These are phyloP conservation scores for Paramecium bursaria DNA, from an alignment of 73 alveolate genomes.

Conservation along the genomic window DNA sequence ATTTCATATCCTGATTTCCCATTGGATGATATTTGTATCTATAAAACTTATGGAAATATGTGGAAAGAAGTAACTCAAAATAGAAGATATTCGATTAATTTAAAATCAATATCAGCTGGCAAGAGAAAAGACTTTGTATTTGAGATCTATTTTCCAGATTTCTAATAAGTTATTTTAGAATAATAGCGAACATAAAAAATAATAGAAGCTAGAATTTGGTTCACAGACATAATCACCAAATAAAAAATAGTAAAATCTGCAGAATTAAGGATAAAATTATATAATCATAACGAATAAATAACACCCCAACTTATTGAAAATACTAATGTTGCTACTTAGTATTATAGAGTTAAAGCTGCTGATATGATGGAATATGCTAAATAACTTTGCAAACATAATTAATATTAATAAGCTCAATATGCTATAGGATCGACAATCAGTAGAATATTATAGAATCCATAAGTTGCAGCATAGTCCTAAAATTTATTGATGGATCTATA, in stretches of 20 bases:
- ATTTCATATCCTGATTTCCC: neutral
- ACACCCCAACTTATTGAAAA: slow-evolving; percentile 47
- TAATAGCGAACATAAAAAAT: slow-evolving; percentile 5
- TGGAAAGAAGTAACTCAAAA: slow-evolving; percentile 13
- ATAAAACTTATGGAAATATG: slow-evolving; percentile 53
- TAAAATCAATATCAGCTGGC: slow-evolving; percentile 23
- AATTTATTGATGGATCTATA: slow-evolving; percentile 11
- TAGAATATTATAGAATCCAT: neutral
- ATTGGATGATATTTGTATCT: neutral
- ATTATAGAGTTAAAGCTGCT: slow-evolving; percentile 71
- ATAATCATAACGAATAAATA: slow-evolving; percentile 41
- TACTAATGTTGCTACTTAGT: slow-evolving; percentile 58
- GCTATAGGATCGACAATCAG: neutral
- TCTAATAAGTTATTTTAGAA: slow-evolving; percentile 1
- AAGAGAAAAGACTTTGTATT: slow-evolving; percentile 66
- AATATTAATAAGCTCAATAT: neutral
- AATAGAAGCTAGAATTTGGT: slow-evolving; percentile 28
- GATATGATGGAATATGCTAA: slow-evolving; percentile 63
- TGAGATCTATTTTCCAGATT: slow-evolving; percentile 55
- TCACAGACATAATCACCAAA: slow-evolving; percentile 13
- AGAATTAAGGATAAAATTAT: slow-evolving; percentile 16
- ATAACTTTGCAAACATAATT: neutral
- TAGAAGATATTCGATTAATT: neutral
- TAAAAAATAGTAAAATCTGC: slow-evolving; percentile 48
- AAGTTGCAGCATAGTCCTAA: neutral